Evolutionary conservation across 352 stramenopile genomes (phyloP), one percentile per base, ranked within the genome.

Genomic region (Phytophthora kernoviae): DNA sequence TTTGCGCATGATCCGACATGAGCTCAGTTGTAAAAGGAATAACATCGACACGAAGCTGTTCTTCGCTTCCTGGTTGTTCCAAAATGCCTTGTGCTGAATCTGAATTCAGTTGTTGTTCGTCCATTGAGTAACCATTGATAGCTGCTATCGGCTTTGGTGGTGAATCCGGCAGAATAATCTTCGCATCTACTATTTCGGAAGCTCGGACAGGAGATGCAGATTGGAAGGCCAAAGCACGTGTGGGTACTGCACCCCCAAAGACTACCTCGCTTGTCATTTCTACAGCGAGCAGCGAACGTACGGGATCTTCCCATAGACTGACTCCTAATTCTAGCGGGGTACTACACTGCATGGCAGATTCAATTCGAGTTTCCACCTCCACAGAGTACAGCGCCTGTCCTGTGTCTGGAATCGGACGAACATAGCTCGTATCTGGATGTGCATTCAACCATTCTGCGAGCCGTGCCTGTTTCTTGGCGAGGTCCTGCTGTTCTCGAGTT

Each of bases 241-340:
- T 87, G 10, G 59, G 33, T 4, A 79, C 52, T 21, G 68, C 45
- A 15, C 75, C 79, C 10, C 77, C 77, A 46, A 89, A 83, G 9
- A 87, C 68, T 2, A 68, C 63, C 26, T 87, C 79, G 36, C 77
- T 87, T 30, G 64, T 86, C 62, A 87, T 80, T 30, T 89, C 77
- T 1, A 65, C 62, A 15, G 75, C 79, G 22, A 87, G 66, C 4
- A 73, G 30, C n/a, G 77, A 89, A 8, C 72, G 65, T 1, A 89
- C 75, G 2, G 69, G 54, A 26, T 89, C 75, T 6, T 56, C 34
- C 76, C 77, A 87, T 9, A 87, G 54, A 7, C 74, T 61, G 5
- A 68, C 47, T 11, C 53, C 57, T 5, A 34, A 50, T 26, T 68
- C 63, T 0, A 67, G 32, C 34, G 40, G 34, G 18, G 30, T 45